A percentile compares a stretch with the other conserved stretches of the same genome.
Conservation (phyloP, 179 eudicot genomes). For the Beta lomatogona region DNA sequence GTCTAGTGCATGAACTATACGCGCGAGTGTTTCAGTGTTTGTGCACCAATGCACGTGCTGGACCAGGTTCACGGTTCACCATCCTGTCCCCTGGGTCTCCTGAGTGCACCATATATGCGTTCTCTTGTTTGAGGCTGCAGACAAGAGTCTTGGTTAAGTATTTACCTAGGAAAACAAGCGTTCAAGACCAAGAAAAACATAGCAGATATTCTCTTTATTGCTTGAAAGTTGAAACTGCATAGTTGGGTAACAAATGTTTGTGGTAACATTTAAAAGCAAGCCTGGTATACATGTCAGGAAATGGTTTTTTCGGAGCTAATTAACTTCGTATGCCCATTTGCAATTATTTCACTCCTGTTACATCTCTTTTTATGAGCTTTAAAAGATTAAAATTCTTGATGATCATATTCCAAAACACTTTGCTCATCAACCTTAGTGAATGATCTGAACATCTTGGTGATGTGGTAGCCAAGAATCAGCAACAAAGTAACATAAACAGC, state of each 20-base stretch:
- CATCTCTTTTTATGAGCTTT: neutral
- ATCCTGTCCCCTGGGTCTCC: too few species aligned
- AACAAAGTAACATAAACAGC: constrained; percentile 35
- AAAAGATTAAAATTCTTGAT: neutral
- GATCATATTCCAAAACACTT: neutral
- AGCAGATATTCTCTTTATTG: constrained; percentile 12
- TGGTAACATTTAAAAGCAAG: neutral
- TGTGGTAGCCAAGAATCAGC: constrained; percentile 39
- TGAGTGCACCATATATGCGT: neutral
- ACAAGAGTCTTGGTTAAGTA: neutral
- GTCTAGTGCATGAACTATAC: neutral
- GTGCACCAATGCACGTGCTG: too few species aligned
- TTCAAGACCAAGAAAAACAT: neutral
- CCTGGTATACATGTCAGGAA: constrained; percentile 13
- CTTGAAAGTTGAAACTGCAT: constrained; percentile 3
- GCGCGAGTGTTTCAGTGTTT: too few species aligned
- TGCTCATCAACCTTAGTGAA: constrained; percentile 21
- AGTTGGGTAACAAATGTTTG: neutral
- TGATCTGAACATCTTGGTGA: constrained; percentile 29
- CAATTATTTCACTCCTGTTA: neutral
- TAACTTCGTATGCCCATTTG: constrained; percentile 13
- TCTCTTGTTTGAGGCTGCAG: neutral
- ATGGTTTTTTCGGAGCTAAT: neutral
- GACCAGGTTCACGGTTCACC: too few species aligned
- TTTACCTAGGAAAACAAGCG: neutral